A percentile compares a stretch with the other conserved stretches of the same genome.
Conservation (phyloP, 345 rosid species). For the Alliaria petiolata region DNA sequence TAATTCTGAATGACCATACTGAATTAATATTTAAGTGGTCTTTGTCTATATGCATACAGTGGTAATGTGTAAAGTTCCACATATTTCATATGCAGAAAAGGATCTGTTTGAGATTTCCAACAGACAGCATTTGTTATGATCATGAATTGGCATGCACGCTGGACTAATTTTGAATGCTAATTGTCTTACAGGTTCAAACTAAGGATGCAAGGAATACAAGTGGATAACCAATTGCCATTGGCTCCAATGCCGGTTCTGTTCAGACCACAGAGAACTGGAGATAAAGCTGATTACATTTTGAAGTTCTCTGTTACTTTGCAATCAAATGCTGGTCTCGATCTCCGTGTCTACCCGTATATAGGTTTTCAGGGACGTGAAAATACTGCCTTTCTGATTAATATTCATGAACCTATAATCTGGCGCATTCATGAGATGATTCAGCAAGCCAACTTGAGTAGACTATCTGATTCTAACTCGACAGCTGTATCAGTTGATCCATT, state of each 20-base stretch:
- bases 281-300: conserved; percentile 61
- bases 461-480: conserved; percentile 56
- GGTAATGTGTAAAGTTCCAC: background rate
- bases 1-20: background rate
- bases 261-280: conserved; percentile 81
- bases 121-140: conserved; percentile 5
- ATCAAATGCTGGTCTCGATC: conserved; percentile 80
- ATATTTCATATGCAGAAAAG: background rate
- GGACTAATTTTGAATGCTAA: background rate
- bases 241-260: conserved; percentile 95
- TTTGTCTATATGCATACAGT: background rate
- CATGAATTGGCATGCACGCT: conserved; percentile 4
- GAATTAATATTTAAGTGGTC: background rate
- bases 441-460: conserved; percentile 72
- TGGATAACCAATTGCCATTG: conserved; percentile 94
- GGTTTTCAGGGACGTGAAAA: conserved; percentile 89
- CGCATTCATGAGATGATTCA: conserved; percentile 98
- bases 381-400: conserved; percentile 78
- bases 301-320: conserved; percentile 78
- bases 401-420: conserved; percentile 98
- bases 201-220: conserved; percentile 80
- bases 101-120: background rate
- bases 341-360: conserved; percentile 79
- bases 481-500: conserved; percentile 97
- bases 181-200: conserved; percentile 65